A percentile compares a stretch with the other conserved stretches of the same genome.
These are phyloP conservation scores for Leccinum pseudoinsigne DNA, from an alignment of 1,284 basidiomycete genomes.

Conservation along the genomic window DNA sequence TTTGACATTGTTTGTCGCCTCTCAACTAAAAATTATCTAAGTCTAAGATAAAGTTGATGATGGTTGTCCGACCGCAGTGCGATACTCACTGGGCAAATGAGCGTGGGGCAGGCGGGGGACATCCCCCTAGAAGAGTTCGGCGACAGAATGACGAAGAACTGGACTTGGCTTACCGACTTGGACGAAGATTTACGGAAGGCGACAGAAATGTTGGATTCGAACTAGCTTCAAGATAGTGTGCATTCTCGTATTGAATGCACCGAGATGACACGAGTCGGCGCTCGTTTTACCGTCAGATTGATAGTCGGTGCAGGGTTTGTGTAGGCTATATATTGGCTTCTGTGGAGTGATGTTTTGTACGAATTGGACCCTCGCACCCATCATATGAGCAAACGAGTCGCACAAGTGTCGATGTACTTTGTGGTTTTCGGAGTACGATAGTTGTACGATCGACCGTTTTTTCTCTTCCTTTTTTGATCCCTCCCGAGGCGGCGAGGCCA, in stretches of 20 bases:
- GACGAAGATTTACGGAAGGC: slow-evolving; percentile 27
- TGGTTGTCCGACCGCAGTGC: slow-evolving; percentile 3
- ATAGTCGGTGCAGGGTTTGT: not conserved
- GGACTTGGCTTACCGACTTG: slow-evolving; percentile 30
- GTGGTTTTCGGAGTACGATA: too few species aligned
- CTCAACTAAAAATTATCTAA: too few species aligned
- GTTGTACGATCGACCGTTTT: too few species aligned
- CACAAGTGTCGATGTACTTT: too few species aligned
- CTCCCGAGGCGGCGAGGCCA: too few species aligned
- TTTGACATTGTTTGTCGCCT: too few species aligned
- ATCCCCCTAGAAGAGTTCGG: slow-evolving; percentile 16
- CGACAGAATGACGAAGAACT: slow-evolving; percentile 21
- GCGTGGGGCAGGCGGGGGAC: slow-evolving; percentile 13
- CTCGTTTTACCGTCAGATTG: not conserved
- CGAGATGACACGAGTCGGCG: not conserved
- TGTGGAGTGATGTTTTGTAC: too few species aligned
- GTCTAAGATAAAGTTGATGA: too few species aligned
- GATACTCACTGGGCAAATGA: slow-evolving; percentile 19
- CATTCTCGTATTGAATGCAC: not conserved
- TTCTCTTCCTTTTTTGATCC: too few species aligned
- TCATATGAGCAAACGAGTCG: too few species aligned
- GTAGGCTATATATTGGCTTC: too few species aligned
- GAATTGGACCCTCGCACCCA: too few species aligned
- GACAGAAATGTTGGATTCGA: slow-evolving; percentile 15
- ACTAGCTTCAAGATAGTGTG: not conserved